phyloP scores from a whole-genome alignment of 2,329 filamentous ascomycete species.

The Aspergillus unguis region DNA sequence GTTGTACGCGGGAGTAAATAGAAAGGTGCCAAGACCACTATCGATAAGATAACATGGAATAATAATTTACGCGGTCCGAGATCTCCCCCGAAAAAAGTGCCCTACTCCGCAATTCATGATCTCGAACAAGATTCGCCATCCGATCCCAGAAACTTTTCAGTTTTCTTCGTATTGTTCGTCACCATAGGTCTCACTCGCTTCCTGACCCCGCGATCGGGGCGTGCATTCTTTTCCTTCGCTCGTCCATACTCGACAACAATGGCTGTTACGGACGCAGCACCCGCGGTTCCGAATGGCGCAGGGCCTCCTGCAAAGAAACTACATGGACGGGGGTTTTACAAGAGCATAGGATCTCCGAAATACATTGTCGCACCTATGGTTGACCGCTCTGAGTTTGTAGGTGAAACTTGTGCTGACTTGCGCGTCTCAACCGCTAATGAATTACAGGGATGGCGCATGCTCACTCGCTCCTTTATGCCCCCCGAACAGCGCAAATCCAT shows the following conservation, averaged over 20 bases:
- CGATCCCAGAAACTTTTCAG: neutral
- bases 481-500: constrained; percentile 61
- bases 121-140: neutral
- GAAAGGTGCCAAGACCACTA: constrained; percentile 1
- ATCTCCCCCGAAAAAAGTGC: constrained; percentile 24
- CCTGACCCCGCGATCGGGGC: constrained; percentile 30
- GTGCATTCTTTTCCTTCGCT: constrained; percentile 10
- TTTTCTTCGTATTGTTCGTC: constrained; percentile 1
- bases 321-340: constrained; percentile 84
- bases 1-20: neutral
- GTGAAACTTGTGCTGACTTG: constrained; percentile 30
- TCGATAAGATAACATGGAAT: constrained; percentile 34
- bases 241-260: constrained; percentile 23
- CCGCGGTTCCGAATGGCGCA: constrained; percentile 18
- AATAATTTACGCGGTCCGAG: constrained; percentile 22
- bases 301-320: constrained; percentile 54
- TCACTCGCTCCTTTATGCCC: constrained; percentile 87
- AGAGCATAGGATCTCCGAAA: constrained; percentile 89
- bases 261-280: constrained; percentile 23
- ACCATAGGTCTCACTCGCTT: constrained; percentile 32
- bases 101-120: neutral
- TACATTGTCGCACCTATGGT: constrained; percentile 95
- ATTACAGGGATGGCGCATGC: constrained; percentile 85
- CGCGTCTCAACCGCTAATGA: neutral
- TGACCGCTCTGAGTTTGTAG: constrained; percentile 93